A percentile compares a stretch with the other conserved stretches of the same genome.
Evolutionary conservation across 371 early-diverging fungal species (phyloP).

Genomic region (Apophysomyces sp.): DNA sequence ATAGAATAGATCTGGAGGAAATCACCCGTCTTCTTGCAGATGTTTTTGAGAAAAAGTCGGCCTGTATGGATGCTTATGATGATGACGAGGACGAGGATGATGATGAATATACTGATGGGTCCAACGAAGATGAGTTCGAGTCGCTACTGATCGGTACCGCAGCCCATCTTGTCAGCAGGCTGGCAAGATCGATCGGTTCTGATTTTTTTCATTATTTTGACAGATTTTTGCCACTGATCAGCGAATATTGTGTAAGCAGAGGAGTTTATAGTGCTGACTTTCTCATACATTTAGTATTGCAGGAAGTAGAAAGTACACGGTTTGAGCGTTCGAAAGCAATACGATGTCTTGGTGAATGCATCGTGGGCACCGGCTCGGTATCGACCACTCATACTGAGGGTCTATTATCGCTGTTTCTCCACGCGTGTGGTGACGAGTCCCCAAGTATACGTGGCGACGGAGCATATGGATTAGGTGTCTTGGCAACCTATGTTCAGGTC

Average conservation of each 20-base stretch:
- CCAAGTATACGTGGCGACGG: constrained; percentile 84
- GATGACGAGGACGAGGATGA: constrained; percentile 64
- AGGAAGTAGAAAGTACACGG: constrained; percentile 62
- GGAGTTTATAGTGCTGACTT: no score
- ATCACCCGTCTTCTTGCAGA: constrained; percentile 53
- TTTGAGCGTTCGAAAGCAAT: constrained; percentile 87
- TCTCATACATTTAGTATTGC: no score
- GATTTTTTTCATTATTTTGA: constrained; percentile 69
- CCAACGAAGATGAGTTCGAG: constrained; percentile 71
- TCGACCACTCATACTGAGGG: constrained; percentile 74
- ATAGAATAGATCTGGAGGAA: constrained; percentile 41
- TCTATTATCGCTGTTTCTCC: constrained; percentile 59
- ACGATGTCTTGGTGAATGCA: constrained; percentile 81
- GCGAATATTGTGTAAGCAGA: constrained; percentile 56
- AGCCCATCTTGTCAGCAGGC: constrained; percentile 77
- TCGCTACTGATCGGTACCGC: constrained; percentile 76
- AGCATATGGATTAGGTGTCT: constrained; percentile 78
- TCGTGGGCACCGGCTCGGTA: constrained; percentile 63
- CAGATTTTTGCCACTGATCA: constrained; percentile 72
- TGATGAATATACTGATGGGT: constrained; percentile 48
- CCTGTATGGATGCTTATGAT: constrained; percentile 77
- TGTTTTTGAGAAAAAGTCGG: constrained; percentile 76
- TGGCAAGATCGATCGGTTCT: constrained; percentile 72
- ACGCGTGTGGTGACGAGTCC: constrained; percentile 71
- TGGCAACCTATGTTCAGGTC: constrained; percentile 63